These are phyloP conservation scores for Jatropha multifida DNA, from an alignment of 441 rosid genomes.

Conservation along the genomic window DNA sequence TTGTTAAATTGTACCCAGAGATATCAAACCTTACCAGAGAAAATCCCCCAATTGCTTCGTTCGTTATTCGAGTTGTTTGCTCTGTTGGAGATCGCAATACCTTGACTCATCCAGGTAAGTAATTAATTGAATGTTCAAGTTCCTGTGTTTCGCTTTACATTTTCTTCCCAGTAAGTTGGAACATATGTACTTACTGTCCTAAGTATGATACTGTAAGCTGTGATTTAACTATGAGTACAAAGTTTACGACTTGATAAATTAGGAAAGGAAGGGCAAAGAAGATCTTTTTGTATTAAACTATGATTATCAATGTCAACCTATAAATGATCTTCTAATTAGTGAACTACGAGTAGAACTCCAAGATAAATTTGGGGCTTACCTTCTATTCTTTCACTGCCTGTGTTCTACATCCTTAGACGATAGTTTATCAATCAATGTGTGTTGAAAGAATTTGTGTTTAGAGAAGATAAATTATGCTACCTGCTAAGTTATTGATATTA, in stretches of 20 bases:
- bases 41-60: conserved; percentile 85
- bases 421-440: background rate
- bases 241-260: background rate
- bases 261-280: background rate
- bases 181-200: background rate
- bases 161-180: background rate
- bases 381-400: background rate
- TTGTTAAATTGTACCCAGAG: conserved; percentile 77
- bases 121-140: background rate
- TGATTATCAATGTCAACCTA: background rate
- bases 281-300: background rate
- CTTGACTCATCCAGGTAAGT: conserved; percentile 77
- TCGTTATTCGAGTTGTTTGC: conserved; percentile 63
- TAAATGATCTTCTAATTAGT: background rate
- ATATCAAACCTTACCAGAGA: conserved; percentile 67
- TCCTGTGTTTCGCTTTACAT: too few species aligned
- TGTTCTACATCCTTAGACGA: too few species aligned
- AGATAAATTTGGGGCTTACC: background rate
- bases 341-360: background rate
- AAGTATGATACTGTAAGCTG: background rate
- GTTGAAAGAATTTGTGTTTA: background rate
- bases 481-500: background rate
- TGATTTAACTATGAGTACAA: background rate
- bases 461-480: too few species aligned
- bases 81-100: conserved; percentile 67